Evolutionary conservation across 306 rosid species (phyloP), one percentile per base, ranked within the genome.

Genomic region (Gastrolobium bilobum): DNA sequence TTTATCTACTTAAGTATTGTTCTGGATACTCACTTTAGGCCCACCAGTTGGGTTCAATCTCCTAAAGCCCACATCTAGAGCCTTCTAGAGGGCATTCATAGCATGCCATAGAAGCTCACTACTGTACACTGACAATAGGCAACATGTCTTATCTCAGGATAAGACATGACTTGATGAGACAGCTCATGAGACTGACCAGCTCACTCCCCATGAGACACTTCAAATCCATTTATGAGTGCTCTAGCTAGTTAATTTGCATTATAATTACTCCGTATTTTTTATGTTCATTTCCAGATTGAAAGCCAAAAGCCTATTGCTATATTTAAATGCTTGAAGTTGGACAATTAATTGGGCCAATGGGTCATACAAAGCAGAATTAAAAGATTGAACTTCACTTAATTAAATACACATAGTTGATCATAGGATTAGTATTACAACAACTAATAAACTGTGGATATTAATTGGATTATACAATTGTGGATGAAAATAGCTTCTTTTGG

Each of bases 161-260:
- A n/a, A n/a, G n/a, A n/a, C n/a, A n/a, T n/a, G n/a, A n/a, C n/a
- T n/a, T n/a, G n/a, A n/a, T n/a, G n/a, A n/a, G n/a, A n/a, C n/a
- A n/a, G n/a, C n/a, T n/a, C n/a, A n/a, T n/a, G n/a, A n/a, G n/a
- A n/a, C n/a, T n/a, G n/a, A n/a, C n/a, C n/a, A n/a, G n/a, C n/a
- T n/a, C n/a, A n/a, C n/a, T n/a, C n/a, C n/a, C n/a, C n/a, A n/a
- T n/a, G n/a, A n/a, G n/a, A n/a, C 26, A 65, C 66, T 29, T 65
- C 65, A 15, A 44, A 39, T 77, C 66, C 73, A 52, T 42, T 6
- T 11, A n/a, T n/a, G 60, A 34, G 59, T 52, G n/a, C n/a, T n/a
- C 5, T 14, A 52, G 5, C 35, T 20, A 20, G 26, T 20, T 57
- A 73, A 43, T 31, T 30, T 31, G 3, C 42, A 11, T 35, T 38